Evolutionary conservation across 106 monocot genomes (phyloP), one percentile per base, ranked within the genome.

Genomic region (Dendrobium officinale): DNA sequence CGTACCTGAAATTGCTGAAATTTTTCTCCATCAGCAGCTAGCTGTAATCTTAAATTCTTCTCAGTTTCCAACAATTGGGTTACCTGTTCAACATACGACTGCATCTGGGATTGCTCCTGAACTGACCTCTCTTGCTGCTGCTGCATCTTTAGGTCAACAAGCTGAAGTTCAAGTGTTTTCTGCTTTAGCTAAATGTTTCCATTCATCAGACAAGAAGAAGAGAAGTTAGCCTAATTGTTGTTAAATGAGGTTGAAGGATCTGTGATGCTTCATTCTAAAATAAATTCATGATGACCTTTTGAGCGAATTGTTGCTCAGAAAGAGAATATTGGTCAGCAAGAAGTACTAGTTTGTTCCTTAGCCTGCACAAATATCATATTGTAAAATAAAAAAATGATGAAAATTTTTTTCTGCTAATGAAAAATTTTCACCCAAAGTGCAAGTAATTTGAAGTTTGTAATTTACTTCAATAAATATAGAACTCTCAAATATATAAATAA

Each of bases 1-100:
- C 58, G 79, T 73, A 99, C 98, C 92, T 99, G 95, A 80, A 99
- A 95, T 83, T 95, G 89, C 87, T 91, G 95, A 86, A 99, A 99
- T 85, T 91, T 99, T 83, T 95, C 95, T 75, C 88, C 92, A 91
- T 99, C 93, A 68, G 98, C 85, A 66, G 88, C 91, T 77, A 99
- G 88, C 82, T 99, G 92, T 72, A 88, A 75, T 15, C 91, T 84
- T 70, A 99, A 85, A 79, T 78, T 91, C 78, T 93, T 99, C 83
- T 99, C 98, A 73, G 92, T 95, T 45, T 86, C 85, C 82, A 91
- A 78, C 73, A 99, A 83, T 73, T 93, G 95, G 80, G 90, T 78
- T 78, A 99, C 86, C 77, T 99, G 98, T 42, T 95, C 93, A 41
- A 81, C 88, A 81, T 95, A 95, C 40, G 91, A 78, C 77, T 95